A percentile compares a stretch with the other conserved stretches of the same genome.
Evolutionary conservation across 164 flowering plant genomes (phyloP).

Genomic region (Warburgia ugandensis): DNA sequence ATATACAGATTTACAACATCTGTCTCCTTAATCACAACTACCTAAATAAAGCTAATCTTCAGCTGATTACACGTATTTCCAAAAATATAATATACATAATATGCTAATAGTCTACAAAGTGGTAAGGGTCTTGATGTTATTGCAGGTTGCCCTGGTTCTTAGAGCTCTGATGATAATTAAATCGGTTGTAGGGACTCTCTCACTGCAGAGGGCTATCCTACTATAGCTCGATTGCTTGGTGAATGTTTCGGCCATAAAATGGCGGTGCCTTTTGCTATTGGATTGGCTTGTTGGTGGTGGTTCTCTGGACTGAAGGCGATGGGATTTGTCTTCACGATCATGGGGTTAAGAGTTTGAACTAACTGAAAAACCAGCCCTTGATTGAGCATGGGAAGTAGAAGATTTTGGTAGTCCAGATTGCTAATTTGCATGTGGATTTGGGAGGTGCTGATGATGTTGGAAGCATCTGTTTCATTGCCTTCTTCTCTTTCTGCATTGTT

Average conservation of each 20-base stretch:
- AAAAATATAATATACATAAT: too few species aligned
- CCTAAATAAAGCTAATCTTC: too few species aligned
- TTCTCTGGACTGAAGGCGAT: constrained; percentile 39
- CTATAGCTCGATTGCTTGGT: constrained; percentile 33
- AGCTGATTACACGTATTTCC: too few species aligned
- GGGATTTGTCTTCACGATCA: constrained; percentile 52
- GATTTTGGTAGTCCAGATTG: constrained; percentile 48
- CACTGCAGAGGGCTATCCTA: constrained; percentile 28
- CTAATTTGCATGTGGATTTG: constrained; percentile 20
- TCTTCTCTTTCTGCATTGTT: constrained; percentile 55
- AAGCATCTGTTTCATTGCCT: constrained; percentile 54
- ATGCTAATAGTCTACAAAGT: too few species aligned
- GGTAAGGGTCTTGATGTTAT: constrained; percentile 39
- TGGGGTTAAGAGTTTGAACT: constrained; percentile 39
- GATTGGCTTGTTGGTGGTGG: constrained; percentile 36
- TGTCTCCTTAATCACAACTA: too few species aligned
- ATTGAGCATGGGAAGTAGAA: constrained; percentile 52
- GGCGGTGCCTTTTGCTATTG: constrained; percentile 6
- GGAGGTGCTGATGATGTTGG: constrained; percentile 17
- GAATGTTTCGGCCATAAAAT: constrained; percentile 40
- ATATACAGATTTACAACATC: too few species aligned
- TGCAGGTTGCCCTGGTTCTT: constrained; percentile 32
- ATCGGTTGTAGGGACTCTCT: constrained; percentile 37
- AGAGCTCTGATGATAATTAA: constrained; percentile 36
- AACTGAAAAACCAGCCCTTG: constrained; percentile 49